Evolutionary conservation across 164 flowering plant genomes (phyloP).

Genomic region (Litsea cubeba): DNA sequence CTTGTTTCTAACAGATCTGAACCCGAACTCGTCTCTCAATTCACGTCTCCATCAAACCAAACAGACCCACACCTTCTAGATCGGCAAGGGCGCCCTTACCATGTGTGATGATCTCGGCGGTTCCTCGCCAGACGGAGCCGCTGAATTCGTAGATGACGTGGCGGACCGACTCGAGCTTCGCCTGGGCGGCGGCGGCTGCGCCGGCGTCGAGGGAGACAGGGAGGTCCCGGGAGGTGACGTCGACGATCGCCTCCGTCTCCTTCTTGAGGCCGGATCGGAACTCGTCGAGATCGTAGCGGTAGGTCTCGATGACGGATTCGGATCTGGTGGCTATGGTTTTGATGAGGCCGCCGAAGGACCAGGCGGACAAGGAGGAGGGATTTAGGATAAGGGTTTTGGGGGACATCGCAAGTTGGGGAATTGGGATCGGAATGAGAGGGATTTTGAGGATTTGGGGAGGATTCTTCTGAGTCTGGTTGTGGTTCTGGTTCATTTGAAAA

Average conservation of each 20-base stretch:
- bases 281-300: conserved; percentile 70
- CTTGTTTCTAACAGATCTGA: too few relatives aligned
- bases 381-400: conserved; percentile 7
- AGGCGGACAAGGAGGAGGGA: conserved; percentile 11
- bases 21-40: too few relatives aligned
- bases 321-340: conserved; percentile 56
- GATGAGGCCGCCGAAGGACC: conserved; percentile 66
- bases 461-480: neutral
- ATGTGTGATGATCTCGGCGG: conserved; percentile 53
- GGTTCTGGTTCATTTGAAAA: conserved; percentile 44
- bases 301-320: conserved; percentile 60
- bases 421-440: neutral
- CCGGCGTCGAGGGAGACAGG: conserved; percentile 62
- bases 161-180: conserved; percentile 70
- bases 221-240: conserved; percentile 54
- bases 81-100: conserved; percentile 29
- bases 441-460: neutral
- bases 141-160: conserved; percentile 71
- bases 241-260: conserved; percentile 59
- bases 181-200: conserved; percentile 60
- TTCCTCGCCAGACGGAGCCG: conserved; percentile 54
- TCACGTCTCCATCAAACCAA: too few relatives aligned
- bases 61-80: too few relatives aligned
- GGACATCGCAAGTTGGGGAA: conserved; percentile 1
- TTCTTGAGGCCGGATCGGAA: conserved; percentile 61